These are phyloP conservation scores for Corchorus capsularis DNA, from an alignment of 345 rosid genomes.

Conservation along the genomic window DNA sequence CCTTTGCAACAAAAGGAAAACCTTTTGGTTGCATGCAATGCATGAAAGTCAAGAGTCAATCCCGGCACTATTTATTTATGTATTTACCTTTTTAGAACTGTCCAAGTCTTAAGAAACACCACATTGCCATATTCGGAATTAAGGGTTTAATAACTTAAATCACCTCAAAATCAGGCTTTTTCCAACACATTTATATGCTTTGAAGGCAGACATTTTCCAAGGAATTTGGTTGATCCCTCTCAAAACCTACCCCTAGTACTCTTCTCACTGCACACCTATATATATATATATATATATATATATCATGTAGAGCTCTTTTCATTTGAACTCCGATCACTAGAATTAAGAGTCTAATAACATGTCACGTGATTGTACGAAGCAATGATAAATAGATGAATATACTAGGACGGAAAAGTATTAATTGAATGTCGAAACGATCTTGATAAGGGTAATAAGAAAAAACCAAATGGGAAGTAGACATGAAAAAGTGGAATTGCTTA, in stretches of 20 bases:
- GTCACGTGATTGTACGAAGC: too few species aligned
- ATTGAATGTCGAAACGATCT: neutral
- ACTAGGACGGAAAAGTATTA: neutral
- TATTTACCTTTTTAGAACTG: neutral
- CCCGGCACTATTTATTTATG: neutral
- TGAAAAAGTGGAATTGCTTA: neutral
- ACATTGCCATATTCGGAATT: neutral
- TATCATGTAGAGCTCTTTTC: too few species aligned
- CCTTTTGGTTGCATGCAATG: constrained; percentile 15
- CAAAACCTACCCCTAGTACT: neutral
- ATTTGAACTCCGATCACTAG: too few species aligned
- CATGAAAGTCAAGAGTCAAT: constrained; percentile 14
- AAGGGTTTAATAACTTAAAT: neutral
- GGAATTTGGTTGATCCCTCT: neutral
- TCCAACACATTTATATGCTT: neutral
- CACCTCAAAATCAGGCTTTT: constrained; percentile 43
- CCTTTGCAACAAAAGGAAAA: neutral
- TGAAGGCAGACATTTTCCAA: neutral
- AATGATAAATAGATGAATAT: too few species aligned
- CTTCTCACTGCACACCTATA: neutral
- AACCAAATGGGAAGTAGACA: neutral
- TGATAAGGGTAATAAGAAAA: neutral
- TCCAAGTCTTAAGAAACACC: constrained; percentile 2
- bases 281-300: too few species aligned
- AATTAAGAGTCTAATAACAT: too few species aligned